Base-by-base conservation (phyloP, 1,284 basidiomycete genomes). In the Ganoderma sp. region DNA sequence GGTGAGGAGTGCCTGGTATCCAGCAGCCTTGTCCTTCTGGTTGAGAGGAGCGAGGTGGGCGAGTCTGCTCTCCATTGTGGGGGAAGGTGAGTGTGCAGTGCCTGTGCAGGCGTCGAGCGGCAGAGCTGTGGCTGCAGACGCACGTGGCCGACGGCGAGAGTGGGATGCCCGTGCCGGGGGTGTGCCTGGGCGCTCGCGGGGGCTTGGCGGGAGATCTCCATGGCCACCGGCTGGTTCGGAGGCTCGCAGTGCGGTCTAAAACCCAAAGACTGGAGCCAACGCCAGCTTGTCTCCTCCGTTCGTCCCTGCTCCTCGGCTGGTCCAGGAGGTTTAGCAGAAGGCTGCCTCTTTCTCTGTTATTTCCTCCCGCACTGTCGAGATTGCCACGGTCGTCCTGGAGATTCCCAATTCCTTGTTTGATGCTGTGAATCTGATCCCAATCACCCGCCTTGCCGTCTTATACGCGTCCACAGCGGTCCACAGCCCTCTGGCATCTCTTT, bases 21-120 rank as follows among this genome's bases (percentile, higher is more conserved):
- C 91, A n/a, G 88, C 84, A 0, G 87, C 90, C 76, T 94, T 94
- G 79, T 96, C 93, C 76, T 94, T 95, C 80, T 95, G 94, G 65
- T 81, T 83, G 71, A 93, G 85, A n/a, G 86, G 75, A 0, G 86
- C 81, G 63, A 90, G 81, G 71, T 90, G 87, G 0, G 86, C 77
- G 63, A 94, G 84, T 79, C 86, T 89, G 64, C 78, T 77, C 62
- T 94, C 90, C 91, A 93, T 92, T 56, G 54, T 64, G 48, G 61
- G 50, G 42, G 52, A 34, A 28, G 58, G 39, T 52, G 48, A 66
- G 56, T 32, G 32, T 32, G 32, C 32, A 28, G 32, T 32, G 32
- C 32, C 32, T 3, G 32, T 32, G 32, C 32, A 32, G 32, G 3
- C 32, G 32, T 32, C 32, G 32, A 32, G 32, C 32, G 32, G 32